A percentile compares a stretch with the other conserved stretches of the same genome.
These are phyloP conservation scores for Tolypocladium tropicale DNA, from an alignment of 2,329 filamentous ascomycete species.

Conservation along the genomic window DNA sequence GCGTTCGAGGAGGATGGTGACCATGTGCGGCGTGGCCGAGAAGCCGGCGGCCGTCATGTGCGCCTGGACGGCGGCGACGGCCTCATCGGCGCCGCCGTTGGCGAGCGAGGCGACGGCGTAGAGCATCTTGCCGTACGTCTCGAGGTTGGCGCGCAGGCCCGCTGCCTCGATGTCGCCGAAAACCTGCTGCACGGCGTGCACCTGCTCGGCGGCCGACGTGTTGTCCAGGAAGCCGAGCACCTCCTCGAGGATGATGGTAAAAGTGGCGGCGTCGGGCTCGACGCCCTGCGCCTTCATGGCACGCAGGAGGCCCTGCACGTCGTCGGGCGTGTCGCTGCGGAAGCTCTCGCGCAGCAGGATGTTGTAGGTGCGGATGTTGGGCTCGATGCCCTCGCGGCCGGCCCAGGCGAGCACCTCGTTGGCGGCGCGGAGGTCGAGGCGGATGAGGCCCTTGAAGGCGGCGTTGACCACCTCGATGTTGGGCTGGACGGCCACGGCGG, in stretches of 20 bases:
- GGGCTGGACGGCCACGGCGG: constrained; percentile 41
- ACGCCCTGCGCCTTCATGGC: constrained; percentile 49
- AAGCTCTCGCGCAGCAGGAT: constrained; percentile 54
- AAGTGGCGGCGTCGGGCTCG: constrained; percentile 56
- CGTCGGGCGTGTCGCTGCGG: constrained; percentile 32
- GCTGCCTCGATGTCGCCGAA: constrained; percentile 46
- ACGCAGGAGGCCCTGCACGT: constrained; percentile 41
- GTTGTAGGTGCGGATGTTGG: constrained; percentile 55
- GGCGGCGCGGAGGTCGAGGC: constrained; percentile 36
- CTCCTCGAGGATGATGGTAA: constrained; percentile 60
- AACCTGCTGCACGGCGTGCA: constrained; percentile 38
- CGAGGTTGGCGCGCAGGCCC: constrained; percentile 48
- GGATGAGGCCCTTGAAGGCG: constrained; percentile 53
- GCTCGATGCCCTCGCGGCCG: constrained; percentile 39
- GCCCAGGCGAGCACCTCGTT: constrained; percentile 50
- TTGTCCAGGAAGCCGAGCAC: constrained; percentile 32
- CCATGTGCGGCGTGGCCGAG: constrained; percentile 52
- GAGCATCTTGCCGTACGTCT: constrained; percentile 61
- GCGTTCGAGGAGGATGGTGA: constrained; percentile 62
- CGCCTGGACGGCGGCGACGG: constrained; percentile 49
- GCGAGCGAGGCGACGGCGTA: constrained; percentile 31
- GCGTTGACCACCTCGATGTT: constrained; percentile 59
- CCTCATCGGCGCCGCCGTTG: constrained; percentile 29
- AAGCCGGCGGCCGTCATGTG: constrained; percentile 49
- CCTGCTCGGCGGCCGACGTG: constrained; percentile 36